Conservation (phyloP, 2,329 filamentous ascomycete genomes). For the Aspergillus fructus region DNA sequence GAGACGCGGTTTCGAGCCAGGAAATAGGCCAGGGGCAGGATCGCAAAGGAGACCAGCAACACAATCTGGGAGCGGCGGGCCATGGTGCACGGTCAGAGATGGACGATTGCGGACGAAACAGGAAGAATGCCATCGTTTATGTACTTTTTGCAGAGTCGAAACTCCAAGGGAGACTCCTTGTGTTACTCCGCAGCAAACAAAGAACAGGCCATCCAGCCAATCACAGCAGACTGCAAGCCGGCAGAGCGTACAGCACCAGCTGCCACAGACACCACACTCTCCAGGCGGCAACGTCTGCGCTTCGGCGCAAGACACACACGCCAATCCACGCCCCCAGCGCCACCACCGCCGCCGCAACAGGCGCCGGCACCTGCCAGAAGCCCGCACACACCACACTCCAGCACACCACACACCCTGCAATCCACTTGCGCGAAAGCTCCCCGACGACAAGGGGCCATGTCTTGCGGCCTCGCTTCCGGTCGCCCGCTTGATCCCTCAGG, state of each 20-base stretch:
- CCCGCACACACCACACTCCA: constrained; percentile 20
- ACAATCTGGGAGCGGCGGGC: too few relatives aligned
- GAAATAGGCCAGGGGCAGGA: too few relatives aligned
- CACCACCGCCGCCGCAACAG: not conserved
- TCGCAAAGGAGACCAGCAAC: too few relatives aligned
- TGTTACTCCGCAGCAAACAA: too few relatives aligned
- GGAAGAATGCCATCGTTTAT: too few relatives aligned
- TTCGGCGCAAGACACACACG: not conserved
- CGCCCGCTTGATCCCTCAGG: constrained; percentile 37
- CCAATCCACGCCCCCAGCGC: not conserved
- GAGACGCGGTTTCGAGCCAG: too few relatives aligned
- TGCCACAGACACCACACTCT: constrained; percentile 7
- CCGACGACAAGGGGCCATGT: constrained; percentile 31
- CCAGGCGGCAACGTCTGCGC: not conserved
- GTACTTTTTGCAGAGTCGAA: too few relatives aligned
- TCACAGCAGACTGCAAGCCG: not conserved
- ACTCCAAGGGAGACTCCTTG: too few relatives aligned
- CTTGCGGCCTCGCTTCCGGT: constrained; percentile 24
- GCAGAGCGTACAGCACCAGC: constrained; percentile 1
- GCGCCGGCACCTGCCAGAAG: constrained; percentile 11
- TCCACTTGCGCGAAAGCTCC: constrained; percentile 24
- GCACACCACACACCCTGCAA: constrained; percentile 21
- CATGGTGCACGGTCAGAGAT: too few relatives aligned
- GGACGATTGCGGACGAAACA: too few relatives aligned
- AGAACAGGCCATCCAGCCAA: too few relatives aligned